Percentiles rank a stretch among this genome's conserved stretches.
Evolutionary conservation across 2,329 filamentous ascomycete genomes (phyloP).

Genomic region (Penicillium sp.): DNA sequence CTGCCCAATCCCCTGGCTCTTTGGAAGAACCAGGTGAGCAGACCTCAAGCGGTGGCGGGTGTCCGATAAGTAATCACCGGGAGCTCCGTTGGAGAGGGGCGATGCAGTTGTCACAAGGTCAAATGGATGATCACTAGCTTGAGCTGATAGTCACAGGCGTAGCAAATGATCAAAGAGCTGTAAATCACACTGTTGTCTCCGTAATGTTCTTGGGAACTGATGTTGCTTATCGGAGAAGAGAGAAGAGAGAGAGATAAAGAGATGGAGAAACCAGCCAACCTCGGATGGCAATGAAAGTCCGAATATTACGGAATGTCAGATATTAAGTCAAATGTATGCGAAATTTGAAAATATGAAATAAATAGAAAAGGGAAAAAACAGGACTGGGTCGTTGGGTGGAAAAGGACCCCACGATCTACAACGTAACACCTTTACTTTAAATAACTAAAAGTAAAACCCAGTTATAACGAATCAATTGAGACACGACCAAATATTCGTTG

Average conservation of each 20-base stretch:
- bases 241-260: neutral
- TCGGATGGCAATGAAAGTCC: neutral
- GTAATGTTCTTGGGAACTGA: neutral
- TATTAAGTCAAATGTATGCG: neutral
- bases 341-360: neutral
- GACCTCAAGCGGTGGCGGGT: conserved; percentile 31
- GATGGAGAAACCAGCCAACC: neutral
- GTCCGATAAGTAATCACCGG: conserved; percentile 30
- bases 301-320: neutral
- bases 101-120: conserved; percentile 6
- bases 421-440: neutral
- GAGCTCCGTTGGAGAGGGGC: conserved; percentile 9
- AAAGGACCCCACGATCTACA: neutral
- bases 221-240: conserved; percentile 1
- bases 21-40: conserved; percentile 46
- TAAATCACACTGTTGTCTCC: neutral
- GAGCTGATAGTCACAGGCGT: neutral
- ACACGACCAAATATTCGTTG: too few relatives aligned
- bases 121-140: neutral
- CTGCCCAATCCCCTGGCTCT: conserved; percentile 45
- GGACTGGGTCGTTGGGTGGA: neutral
- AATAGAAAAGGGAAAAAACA: neutral
- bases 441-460: too few relatives aligned
- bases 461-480: too few relatives aligned
- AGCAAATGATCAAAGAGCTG: neutral